These are phyloP conservation scores for Lyophyllum semitale DNA, from an alignment of 768 basidiomycete genomes.

Conservation along the genomic window DNA sequence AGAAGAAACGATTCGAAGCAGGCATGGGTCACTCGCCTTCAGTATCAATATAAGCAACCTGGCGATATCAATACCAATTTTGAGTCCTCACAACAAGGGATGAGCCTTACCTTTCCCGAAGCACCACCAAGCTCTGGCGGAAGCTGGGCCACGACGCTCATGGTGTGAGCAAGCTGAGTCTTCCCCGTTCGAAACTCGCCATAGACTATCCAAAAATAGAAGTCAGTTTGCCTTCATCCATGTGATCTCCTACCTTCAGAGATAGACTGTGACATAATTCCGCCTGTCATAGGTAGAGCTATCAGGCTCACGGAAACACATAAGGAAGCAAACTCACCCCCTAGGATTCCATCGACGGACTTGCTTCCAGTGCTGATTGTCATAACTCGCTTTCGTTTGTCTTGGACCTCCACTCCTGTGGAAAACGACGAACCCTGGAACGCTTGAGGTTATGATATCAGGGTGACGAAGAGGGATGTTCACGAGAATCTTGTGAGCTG, in stretches of 20 bases:
- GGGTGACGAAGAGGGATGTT: conserved; percentile 11
- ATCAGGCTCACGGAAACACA: background rate
- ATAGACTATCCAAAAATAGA: conserved; percentile 58
- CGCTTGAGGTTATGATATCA: conserved; percentile 1
- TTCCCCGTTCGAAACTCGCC: conserved; percentile 97
- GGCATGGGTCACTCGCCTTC: conserved; percentile 51
- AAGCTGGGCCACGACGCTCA: conserved; percentile 88
- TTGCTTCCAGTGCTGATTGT: conserved; percentile 93
- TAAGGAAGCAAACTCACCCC: conserved; percentile 53
- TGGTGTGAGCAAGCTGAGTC: conserved; percentile 94
- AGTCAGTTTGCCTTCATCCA: background rate
- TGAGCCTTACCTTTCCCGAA: conserved; percentile 68
- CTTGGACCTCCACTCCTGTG: conserved; percentile 89
- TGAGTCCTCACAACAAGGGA: background rate
- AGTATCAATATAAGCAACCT: conserved; percentile 93
- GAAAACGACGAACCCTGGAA: conserved; percentile 86
- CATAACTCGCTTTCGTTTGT: conserved; percentile 78
- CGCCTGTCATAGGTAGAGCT: conserved; percentile 49
- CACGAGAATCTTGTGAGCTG: conserved; percentile 85
- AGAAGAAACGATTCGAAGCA: conserved; percentile 7
- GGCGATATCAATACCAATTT: background rate
- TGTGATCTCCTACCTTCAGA: conserved; percentile 65
- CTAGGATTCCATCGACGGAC: conserved; percentile 84
- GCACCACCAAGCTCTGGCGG: conserved; percentile 91
- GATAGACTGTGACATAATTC: conserved; percentile 90